Base-by-base conservation (phyloP, 2,329 filamentous ascomycete species). In the Calonectria honghensis region DNA sequence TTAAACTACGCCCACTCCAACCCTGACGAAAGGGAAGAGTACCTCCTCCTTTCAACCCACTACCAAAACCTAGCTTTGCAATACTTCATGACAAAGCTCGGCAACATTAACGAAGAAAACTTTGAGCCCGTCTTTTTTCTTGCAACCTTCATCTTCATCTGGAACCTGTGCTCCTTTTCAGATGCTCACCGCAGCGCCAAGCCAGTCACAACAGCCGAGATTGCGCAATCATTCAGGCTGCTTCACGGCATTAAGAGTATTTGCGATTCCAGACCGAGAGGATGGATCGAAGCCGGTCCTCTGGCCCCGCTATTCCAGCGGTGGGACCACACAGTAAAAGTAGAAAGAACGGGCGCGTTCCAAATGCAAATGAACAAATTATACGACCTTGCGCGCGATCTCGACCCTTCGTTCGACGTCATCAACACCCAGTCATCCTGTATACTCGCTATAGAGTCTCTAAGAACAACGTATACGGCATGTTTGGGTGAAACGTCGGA, bases 81-180 rank as follows among this genome's bases (percentile, higher is more conserved):
- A 4, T 37, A n/a, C 4, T 77, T 77, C 27, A 59, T 74, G 4
- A 70, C 57, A 0, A 52, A 51, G 10, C 74, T 77, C 3, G 68
- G 66, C 20, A 50, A 75, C 18, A 76, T 77, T 20, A 67, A 18
- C 31, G 64, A 72, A 13, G 67, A 70, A 3, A 76, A 75, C 14
- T 77, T 77, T 52, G 76, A 77, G 32, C 72, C 76, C 6, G 70
- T 69, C 29, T 77, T 77, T 24, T 75, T 77, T 20, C 74, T 77
- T 4, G 76, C 74, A 10, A 77, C 74, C 1, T 77, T 77, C 11
- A 69, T 76, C 14, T 77, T 77, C 31, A 16, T 77, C 7, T 50
- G 66, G 5, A 76, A 48, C 51, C 65, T 77, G 37, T 75, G 68
- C 20, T 73, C 76, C 37, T 73, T 77, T 27, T 59, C 74, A 7